phyloP scores from a whole-genome alignment of 139 green algal genomes.

The Pycnococcus provasolii region DNA sequence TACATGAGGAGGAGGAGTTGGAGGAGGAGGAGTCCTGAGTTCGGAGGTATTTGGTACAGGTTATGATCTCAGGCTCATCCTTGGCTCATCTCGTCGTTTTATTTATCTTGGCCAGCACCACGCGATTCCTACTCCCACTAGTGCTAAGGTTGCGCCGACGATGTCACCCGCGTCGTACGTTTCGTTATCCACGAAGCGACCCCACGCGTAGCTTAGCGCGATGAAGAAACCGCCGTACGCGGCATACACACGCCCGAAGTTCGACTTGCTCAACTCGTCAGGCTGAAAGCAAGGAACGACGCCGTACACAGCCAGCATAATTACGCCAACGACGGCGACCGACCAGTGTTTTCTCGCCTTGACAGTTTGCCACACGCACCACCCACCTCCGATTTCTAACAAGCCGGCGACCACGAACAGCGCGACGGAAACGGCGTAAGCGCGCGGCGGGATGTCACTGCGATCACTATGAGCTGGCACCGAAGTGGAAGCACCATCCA shows the following conservation, averaged over 20 bases:
- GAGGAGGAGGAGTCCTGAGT: no score
- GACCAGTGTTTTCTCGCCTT: slow-evolving; percentile 34
- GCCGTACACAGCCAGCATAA: slow-evolving; percentile 57
- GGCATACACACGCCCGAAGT: slow-evolving; percentile 57
- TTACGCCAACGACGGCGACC: slow-evolving; percentile 30
- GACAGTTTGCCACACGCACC: slow-evolving; percentile 69
- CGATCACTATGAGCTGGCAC: no score
- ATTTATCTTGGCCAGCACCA: slow-evolving; percentile 66
- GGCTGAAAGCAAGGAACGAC: slow-evolving; percentile 69
- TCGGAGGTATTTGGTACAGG: no score
- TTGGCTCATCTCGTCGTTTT: no score
- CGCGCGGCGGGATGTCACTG: no score
- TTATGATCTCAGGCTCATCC: no score
- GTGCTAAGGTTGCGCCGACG: slow-evolving; percentile 51
- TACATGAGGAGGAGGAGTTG: no score
- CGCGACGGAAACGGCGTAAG: background rate
- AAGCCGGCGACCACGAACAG: slow-evolving; percentile 54
- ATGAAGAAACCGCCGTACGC: slow-evolving; percentile 86
- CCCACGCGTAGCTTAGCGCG: slow-evolving; percentile 64
- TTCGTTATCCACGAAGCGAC: slow-evolving; percentile 56
- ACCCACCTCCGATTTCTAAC: slow-evolving; percentile 72
- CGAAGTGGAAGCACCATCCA: no score
- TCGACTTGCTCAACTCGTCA: slow-evolving; percentile 14
- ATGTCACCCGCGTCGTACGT: slow-evolving; percentile 63
- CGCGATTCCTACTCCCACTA: slow-evolving; percentile 54